Evolutionary conservation across 495 filamentous ascomycete genomes (phyloP), one percentile per base, ranked within the genome.

Genomic region (Tuber magnatum): DNA sequence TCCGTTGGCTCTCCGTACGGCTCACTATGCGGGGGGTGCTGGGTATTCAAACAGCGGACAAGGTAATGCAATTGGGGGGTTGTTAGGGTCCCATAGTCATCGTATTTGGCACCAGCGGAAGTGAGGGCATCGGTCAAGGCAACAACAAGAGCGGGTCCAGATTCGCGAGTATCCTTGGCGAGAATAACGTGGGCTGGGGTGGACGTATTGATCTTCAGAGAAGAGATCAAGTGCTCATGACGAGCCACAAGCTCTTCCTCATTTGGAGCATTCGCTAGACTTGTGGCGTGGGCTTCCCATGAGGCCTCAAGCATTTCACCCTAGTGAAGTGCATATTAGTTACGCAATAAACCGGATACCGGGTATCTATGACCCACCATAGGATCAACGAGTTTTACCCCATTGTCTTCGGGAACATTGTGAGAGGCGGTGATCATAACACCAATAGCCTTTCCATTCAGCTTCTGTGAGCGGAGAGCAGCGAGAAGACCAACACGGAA

Each of bases 341-440:
- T 38, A 20, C 18, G 39, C 51, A 61, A 48, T 42, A 6, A 73
- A 39, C 40, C 20, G 2, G 35, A n/a, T n/a, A 22, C 71, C 41
- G 69, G 18, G 40, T n/a, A 39, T 10, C 22, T 43, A 4, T 32
- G 68, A 82, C 88, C 80, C 79, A 90, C 91, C 91, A 97, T 92
- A 20, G 95, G 95, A 84, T 99, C 95, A 78, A 99, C 92, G 77
- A 99, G 88, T 88, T 99, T 99, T 79, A 99, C 93, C 72, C 95
- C 95, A 85, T 99, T 99, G 85, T 99, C 95, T 81, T 91, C 90
- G 5, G 96, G 93, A 51, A 93, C 93, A 85, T 99, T 99, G 88
- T 99, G 95, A 80, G 93, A 97, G 46, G 95, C 95, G 78, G 95
- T 99, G 83, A 99, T 93, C 95, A 99, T 98, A 71, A 99, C 89